Base-by-base conservation (phyloP, 108 stramenopile genomes). In the Cyclotella atomus region DNA sequence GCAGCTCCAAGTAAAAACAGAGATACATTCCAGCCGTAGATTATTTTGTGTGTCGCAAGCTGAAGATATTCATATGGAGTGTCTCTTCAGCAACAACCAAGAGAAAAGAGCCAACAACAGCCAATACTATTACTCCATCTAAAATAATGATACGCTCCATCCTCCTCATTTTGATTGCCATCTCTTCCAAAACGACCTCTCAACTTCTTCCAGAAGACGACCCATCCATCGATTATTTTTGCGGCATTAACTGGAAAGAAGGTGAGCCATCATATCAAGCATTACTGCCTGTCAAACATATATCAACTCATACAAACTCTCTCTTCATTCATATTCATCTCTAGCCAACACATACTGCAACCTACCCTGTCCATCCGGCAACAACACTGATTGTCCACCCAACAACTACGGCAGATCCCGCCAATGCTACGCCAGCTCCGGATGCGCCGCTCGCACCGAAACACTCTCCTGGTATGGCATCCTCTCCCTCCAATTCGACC, bases 241-340 rank as follows among this genome's bases (percentile, higher is more conserved):
- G 76, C 64, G 76, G 76, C 30, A 50, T 28, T 25, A 44, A 43
- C 33, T 77, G 76, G 76, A 38, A 41, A 5, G 76, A 77, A 46
- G n/a, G n/a, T n/a, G n/a, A n/a, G n/a, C n/a, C n/a, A n/a, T n/a
- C n/a, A n/a, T n/a, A n/a, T n/a, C n/a, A n/a, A n/a, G n/a, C n/a
- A n/a, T n/a, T n/a, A n/a, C n/a, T n/a, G n/a, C n/a, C n/a, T n/a
- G n/a, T n/a, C n/a, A n/a, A n/a, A n/a, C n/a, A n/a, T n/a, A n/a
- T n/a, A n/a, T n/a, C n/a, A n/a, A n/a, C n/a, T n/a, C n/a, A n/a
- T n/a, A n/a, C n/a, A n/a, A n/a, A n/a, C n/a, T n/a, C n/a, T n/a
- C n/a, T n/a, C n/a, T n/a, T n/a, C n/a, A n/a, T n/a, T n/a, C n/a
- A n/a, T n/a, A n/a, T n/a, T n/a, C n/a, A n/a, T n/a, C n/a, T n/a